These are phyloP conservation scores for Nymphaea thermarum DNA, from an alignment of 164 flowering plant genomes.

Conservation along the genomic window DNA sequence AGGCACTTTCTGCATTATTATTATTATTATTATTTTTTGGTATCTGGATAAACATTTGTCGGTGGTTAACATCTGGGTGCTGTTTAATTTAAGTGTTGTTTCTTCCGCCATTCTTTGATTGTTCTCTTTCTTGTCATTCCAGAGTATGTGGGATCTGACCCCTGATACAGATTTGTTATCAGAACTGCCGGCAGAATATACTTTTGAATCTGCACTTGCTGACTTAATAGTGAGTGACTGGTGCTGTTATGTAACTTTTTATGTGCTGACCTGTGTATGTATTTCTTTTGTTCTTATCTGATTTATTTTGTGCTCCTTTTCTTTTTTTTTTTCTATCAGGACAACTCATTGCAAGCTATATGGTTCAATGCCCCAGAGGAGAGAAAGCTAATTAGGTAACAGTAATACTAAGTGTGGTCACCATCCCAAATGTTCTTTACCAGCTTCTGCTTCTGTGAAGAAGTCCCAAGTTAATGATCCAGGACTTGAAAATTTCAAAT, in stretches of 20 bases:
- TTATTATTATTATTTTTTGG: too few species aligned
- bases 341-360: slow-evolving; percentile 82
- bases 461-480: too few species aligned
- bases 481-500: too few species aligned
- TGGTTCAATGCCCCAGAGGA: slow-evolving; percentile 40
- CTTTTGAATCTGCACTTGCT: slow-evolving; percentile 78
- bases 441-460: too few species aligned
- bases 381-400: slow-evolving; percentile 47
- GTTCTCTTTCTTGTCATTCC: slow-evolving; percentile 3
- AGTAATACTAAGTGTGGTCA: background rate
- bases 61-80: background rate
- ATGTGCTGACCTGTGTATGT: slow-evolving; percentile 2
- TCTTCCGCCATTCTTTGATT: background rate
- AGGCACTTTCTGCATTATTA: background rate
- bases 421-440: too few species aligned
- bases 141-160: slow-evolving; percentile 87
- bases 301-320: background rate
- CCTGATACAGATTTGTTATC: slow-evolving; percentile 45
- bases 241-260: background rate
- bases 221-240: slow-evolving; percentile 51
- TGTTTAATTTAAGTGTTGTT: background rate
- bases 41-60: background rate
- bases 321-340: slow-evolving; percentile 27
- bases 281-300: background rate
- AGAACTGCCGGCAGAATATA: slow-evolving; percentile 56